Base-by-base conservation (phyloP, 192 early-diverging fungal species). In the Umbelopsis ramanniana region DNA sequence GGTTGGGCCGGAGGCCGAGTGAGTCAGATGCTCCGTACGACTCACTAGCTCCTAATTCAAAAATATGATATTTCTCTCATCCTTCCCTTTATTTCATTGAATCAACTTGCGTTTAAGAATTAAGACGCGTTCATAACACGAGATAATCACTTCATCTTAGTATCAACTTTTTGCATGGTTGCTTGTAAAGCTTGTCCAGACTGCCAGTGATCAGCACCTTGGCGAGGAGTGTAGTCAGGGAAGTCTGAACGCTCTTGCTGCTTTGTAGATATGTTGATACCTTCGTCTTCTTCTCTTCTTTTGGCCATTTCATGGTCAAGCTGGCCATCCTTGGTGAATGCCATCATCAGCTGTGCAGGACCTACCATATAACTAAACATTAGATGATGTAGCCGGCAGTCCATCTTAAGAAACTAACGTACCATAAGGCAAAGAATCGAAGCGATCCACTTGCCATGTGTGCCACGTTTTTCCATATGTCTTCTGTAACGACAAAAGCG, bases 381-480 rank as follows among this genome's bases (percentile, higher is more conserved):
- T 21, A 40, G 67, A 22, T 40, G 29, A 21, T n/a, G 15, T n/a
- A n/a, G n/a, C n/a, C n/a, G n/a, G n/a, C n/a, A n/a, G n/a, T n/a
- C n/a, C n/a, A n/a, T n/a, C n/a, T n/a, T n/a, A 70, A 15, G 33
- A 5, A 60, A 17, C 5, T 33, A 17, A 57, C 12, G 8, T 63
- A 63, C 82, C 81, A 55, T 70, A 68, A 17, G 81, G 82, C 38
- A 86, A 76, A n/a, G 55, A 19, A 60, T 84, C 81, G 3, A 82
- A 47, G 8, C 78, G 74, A 50, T 86, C 85, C 46, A 84, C 75
- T 73, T 87, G 85, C 84, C 87, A 89, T 19, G 79, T 69, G 67
- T 88, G 83, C 66, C 73, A 83, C 9, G 79, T 82, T 73, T 84
- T 86, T 47, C 83, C 83, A 22, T 84, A 85, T 11, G 78, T 83